Conservation (phyloP, 768 basidiomycete genomes). For the Xerocomus brunneocitrinus region DNA sequence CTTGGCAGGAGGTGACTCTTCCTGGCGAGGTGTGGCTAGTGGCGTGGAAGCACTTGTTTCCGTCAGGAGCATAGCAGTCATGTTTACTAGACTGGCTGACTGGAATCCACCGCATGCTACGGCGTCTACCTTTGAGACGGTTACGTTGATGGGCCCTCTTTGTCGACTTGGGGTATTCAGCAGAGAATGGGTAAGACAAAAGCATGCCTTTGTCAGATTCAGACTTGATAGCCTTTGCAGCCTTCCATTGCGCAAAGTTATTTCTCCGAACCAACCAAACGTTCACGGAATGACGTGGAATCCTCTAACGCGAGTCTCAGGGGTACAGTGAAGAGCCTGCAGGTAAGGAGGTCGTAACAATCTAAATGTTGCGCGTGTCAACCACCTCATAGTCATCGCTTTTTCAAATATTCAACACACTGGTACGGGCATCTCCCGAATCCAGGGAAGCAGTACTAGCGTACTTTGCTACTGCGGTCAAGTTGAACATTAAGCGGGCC, state of each 20-base stretch:
- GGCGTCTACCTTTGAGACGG: slow-evolving; percentile 56
- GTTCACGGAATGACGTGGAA: slow-evolving; percentile 68
- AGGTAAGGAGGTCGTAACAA: slow-evolving; percentile 41
- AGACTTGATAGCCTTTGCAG: slow-evolving; percentile 36
- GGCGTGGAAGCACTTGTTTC: slow-evolving; percentile 78
- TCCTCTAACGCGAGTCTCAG: slow-evolving; percentile 82
- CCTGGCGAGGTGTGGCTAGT: slow-evolving; percentile 82
- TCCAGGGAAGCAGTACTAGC: slow-evolving; percentile 77
- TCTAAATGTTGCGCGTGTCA: neutral
- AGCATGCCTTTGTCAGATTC: neutral
- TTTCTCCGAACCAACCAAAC: slow-evolving; percentile 81
- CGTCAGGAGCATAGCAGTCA: slow-evolving; percentile 76
- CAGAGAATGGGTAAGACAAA: slow-evolving; percentile 71
- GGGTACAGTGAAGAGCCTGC: slow-evolving; percentile 80
- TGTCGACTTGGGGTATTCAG: slow-evolving; percentile 81
- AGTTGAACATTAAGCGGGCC: slow-evolving; percentile 76
- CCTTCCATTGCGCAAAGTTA: slow-evolving; percentile 72
- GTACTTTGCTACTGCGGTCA: slow-evolving; percentile 72
- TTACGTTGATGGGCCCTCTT: slow-evolving; percentile 78
- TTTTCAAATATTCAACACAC: slow-evolving; percentile 82
- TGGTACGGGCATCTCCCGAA: slow-evolving; percentile 79
- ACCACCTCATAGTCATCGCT: slow-evolving; percentile 46
- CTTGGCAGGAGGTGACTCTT: slow-evolving; percentile 64
- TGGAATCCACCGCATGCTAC: slow-evolving; percentile 66
- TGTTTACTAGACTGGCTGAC: slow-evolving; percentile 70